Evolutionary conservation across 1,284 basidiomycete genomes (phyloP), one percentile per base, ranked within the genome.

Genomic region (Inonotus obliquus): DNA sequence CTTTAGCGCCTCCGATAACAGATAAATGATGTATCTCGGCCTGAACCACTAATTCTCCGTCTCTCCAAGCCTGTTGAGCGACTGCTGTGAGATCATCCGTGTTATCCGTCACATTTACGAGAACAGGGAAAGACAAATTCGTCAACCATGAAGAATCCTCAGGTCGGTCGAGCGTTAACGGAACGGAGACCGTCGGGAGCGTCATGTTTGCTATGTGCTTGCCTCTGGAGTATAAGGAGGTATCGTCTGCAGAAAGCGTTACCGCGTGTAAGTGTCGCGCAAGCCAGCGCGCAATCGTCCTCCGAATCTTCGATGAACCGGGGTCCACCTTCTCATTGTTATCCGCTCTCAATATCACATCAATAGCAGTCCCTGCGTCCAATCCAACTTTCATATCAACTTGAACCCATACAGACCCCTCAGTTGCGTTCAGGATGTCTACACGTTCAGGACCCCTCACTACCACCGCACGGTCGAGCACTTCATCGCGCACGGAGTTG

Each of bases 231-330:
- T 70, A 67, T 37, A 60, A 32, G 23, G 74, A 72, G 1, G 90
- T 70, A 38, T 74, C 69, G 62, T 86, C 76, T 1, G 76, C 77
- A 51, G 78, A 74, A 51, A 87, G 76, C 5, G 87, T 79, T n/a
- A 88, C 80, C 19, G 72, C 74, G 64, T 81, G 79, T 49, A 91
- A 67, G 13, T 69, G 72, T 32, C 76, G 76, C 38, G 91, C 78
- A 1, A 86, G 81, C 81, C 86, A 85, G 49, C 86, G 79, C 1
- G 87, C 87, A 29, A 91, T 61, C 1, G 79, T 75, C 72, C 86
- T 89, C 83, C 84, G 87, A 25, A 82, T 64, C 7, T 52, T 45
- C 21, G 59, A 73, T 72, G 17, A 67, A 65, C 47, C 83, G 65
- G 13, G 82, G 52, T 45, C 73, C 71, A 56, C 81, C 77, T 56